Evolutionary conservation across 805 yeast genomes (phyloP), one percentile per base, ranked within the genome.

Genomic region (Wickerhamiella sergipiensis): DNA sequence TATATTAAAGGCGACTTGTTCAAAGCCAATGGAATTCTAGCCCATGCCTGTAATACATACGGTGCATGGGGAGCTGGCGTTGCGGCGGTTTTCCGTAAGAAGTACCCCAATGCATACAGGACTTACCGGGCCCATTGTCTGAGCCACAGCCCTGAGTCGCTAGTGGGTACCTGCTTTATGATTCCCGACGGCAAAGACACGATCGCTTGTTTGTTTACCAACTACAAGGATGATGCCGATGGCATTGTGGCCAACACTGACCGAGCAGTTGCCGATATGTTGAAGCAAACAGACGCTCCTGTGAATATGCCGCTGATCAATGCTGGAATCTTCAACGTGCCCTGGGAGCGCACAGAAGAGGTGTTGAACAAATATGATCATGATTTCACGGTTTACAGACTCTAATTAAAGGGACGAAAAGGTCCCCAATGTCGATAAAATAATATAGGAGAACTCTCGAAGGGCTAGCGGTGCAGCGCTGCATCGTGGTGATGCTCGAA

Each of bases 1-100:
- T 80, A 81, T 62, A 64, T 75, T 36, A 67, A 70, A 43, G 87
- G 86, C 0, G 84, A 83, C 57, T 61, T 83, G 8, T 80, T 83
- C 55, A 56, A 63, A 0, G 56, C 64, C 0, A 52, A 57, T 4
- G 61, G 79, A 0, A 68, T 83, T 2, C 62, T 85, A 4, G 83
- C 83, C 1, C 95, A 86, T 62, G 79, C 95, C 0, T 86, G 95
- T 60, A 86, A 86, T 61, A 79, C 87, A 39, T 69, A 71, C 23
- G 95, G 95, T 0, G 60, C 71, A 1, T 86, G 95, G 95, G 92
- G 92, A 3, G 90, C 85, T 2, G 95, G 95, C 0, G 76, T 86
- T 2, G 95, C 95, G 0, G 70, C 70, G 3, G 75, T 67, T 23
- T 77, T 86, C 59, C 75, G 72, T 22, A 50, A 57, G 17, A 64